Conservation (phyloP, 352 stramenopile species). For the Globisporangium okanoganense region DNA sequence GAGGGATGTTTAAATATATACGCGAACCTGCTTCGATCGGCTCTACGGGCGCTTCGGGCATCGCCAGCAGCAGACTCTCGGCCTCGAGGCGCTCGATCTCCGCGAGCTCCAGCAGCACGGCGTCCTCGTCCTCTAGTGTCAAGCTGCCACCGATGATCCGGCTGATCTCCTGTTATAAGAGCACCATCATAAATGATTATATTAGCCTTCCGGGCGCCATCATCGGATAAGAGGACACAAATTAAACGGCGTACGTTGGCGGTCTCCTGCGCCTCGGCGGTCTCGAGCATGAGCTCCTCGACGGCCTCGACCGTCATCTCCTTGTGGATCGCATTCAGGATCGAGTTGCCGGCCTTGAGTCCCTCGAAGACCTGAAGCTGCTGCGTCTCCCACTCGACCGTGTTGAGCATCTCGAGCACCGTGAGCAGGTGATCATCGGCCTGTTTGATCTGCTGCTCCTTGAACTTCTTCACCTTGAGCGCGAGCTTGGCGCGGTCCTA, state of each 20-base stretch:
- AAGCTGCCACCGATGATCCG: constrained; percentile 71
- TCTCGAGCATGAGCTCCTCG: constrained; percentile 87
- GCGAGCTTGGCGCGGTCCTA: constrained; percentile 83
- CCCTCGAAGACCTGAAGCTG: constrained; percentile 88
- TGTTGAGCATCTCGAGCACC: constrained; percentile 84
- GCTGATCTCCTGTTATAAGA: constrained; percentile 73
- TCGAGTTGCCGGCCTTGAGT: constrained; percentile 84
- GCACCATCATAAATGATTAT: not conserved
- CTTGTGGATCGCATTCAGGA: constrained; percentile 87
- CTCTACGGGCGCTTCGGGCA: constrained; percentile 58
- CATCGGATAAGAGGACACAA: not conserved
- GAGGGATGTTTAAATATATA: not conserved
- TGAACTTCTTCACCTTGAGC: constrained; percentile 89
- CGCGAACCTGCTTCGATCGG: constrained; percentile 38
- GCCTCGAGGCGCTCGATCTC: constrained; percentile 81
- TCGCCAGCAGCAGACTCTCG: constrained; percentile 35
- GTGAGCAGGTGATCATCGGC: constrained; percentile 85
- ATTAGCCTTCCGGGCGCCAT: not conserved
- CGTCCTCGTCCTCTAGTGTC: constrained; percentile 83
- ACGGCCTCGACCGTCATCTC: constrained; percentile 88
- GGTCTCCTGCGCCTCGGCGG: constrained; percentile 75
- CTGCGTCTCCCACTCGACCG: constrained; percentile 86
- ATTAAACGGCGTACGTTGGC: constrained; percentile 65
- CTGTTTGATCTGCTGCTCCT: constrained; percentile 86
- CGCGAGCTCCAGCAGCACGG: constrained; percentile 76